Base-by-base conservation (phyloP, 306 rosid species). In the Rubus parviflorus region DNA sequence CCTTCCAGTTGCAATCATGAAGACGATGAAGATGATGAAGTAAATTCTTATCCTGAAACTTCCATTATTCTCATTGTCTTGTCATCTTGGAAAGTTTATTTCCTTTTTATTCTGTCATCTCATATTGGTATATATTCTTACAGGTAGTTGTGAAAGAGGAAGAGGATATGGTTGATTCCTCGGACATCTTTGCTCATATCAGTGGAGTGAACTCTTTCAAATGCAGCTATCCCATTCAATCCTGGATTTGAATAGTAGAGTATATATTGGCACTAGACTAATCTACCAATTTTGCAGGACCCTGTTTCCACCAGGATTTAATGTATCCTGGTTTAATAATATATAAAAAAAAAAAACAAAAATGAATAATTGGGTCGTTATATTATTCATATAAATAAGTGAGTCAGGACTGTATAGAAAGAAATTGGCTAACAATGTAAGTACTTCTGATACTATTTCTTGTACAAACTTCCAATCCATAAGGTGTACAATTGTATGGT, bases 161-260 rank as follows among this genome's bases (percentile, higher is more conserved):
- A 82, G 98, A 91, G 56, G 95, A 90, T 47, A 85, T 96, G 98
- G 93, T 88, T 85, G 98, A 96, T 85, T 92, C 98, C 74, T 91
- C 99, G 49, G 99, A 92, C 74, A 92, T 96, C 61, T 92, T 92
- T 85, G 91, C 98, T 71, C 99, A 91, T 79, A 91, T 96, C 75
- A 93, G 96, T 89, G 99, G 99, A n/a, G 99, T 96, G 79, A 96
- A 96, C 90, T 92, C 99, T 75, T 96, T 96, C 91, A 89, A 92
- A 83, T 91, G 92, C 93, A 93, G 84, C 91, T 91, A 82, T 79
- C 89, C 94, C 69, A 89, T 89, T 80, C 99, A 91, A 56, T 91
- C 99, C 23, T 93, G 97, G 99, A 90, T 90, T 83, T 91, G 86
- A 92, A 23, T 71, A 9, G 41, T 57, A 56, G 68, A 48, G 60